Evolutionary conservation across 352 stramenopile genomes (phyloP).

Genomic region (Phytopythium mirpurense): DNA sequence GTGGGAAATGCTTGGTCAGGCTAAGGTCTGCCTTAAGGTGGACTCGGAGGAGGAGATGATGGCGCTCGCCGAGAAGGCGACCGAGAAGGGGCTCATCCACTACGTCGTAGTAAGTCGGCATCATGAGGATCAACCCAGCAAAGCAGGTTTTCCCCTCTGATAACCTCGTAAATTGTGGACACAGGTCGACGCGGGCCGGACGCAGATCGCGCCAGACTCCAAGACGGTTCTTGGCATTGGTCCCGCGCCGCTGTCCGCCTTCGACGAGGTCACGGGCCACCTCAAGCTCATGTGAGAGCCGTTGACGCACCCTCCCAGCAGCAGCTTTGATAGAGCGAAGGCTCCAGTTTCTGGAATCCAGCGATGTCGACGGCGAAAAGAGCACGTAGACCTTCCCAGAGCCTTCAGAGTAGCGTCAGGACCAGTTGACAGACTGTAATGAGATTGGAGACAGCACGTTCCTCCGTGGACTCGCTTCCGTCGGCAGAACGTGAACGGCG

Average conservation of each 20-base stretch:
- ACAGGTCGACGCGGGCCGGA: constrained; percentile 74
- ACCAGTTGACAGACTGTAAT: background rate
- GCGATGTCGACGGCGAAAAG: no score
- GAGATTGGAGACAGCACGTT: background rate
- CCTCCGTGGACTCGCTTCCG: no score
- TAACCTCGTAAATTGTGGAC: background rate
- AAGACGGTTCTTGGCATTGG: constrained; percentile 86
- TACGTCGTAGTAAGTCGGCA: constrained; percentile 65
- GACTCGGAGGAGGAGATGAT: constrained; percentile 83
- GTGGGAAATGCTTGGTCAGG: constrained; percentile 83
- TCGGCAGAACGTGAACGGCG: no score
- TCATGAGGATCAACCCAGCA: no score
- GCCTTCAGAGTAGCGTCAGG: background rate
- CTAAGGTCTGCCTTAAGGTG: constrained; percentile 84
- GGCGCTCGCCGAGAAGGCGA: constrained; percentile 52
- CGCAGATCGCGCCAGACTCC: constrained; percentile 78
- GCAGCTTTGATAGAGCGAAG: background rate
- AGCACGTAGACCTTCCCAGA: background rate
- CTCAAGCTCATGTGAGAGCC: constrained; percentile 78
- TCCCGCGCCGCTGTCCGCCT: constrained; percentile 53
- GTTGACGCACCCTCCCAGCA: background rate
- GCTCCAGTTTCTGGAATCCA: background rate
- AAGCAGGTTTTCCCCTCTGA: no score
- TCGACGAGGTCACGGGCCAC: constrained; percentile 73
- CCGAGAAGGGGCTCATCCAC: constrained; percentile 58